These are phyloP conservation scores for Lactifluus echinatus DNA, from an alignment of 768 basidiomycete species.

Conservation along the genomic window DNA sequence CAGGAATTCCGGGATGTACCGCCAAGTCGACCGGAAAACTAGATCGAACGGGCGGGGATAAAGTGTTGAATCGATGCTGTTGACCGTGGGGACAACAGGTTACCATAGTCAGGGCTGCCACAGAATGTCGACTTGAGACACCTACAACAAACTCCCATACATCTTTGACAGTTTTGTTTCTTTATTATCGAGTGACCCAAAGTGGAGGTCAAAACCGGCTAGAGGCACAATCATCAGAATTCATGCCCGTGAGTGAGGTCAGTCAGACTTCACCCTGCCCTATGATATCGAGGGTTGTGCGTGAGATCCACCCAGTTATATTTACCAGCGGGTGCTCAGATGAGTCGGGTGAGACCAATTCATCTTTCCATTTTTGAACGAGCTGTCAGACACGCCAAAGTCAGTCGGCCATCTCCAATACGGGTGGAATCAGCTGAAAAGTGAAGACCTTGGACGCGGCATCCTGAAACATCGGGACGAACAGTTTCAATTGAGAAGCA, in stretches of 20 bases:
- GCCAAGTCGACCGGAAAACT: conserved; percentile 20
- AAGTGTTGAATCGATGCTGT: conserved; percentile 7
- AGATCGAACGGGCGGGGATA: conserved; percentile 6
- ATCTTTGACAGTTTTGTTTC: conserved; percentile 20
- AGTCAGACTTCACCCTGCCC: conserved; percentile 19
- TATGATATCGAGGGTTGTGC: conserved; percentile 26
- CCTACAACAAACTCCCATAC: conserved; percentile 24
- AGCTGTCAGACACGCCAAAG: conserved; percentile 11
- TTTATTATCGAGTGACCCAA: conserved; percentile 22
- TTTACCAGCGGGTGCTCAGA: conserved; percentile 10
- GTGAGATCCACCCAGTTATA: conserved; percentile 20
- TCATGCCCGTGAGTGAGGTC: not conserved
- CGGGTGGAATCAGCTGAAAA: not conserved
- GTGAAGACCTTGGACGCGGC: conserved; percentile 19
- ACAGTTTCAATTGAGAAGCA: conserved; percentile 20
- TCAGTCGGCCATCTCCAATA: not conserved
- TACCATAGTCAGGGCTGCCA: not conserved
- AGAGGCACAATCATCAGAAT: not conserved
- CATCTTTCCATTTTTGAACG: conserved; percentile 23
- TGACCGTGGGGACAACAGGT: not conserved
- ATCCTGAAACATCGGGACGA: conserved; percentile 22
- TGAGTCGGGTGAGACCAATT: conserved; percentile 7
- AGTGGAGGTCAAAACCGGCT: conserved; percentile 25
- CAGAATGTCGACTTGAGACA: not conserved
- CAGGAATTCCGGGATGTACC: conserved; percentile 18